These are phyloP conservation scores for Tylopilus felleus DNA, from an alignment of 768 basidiomycete species.

Conservation along the genomic window DNA sequence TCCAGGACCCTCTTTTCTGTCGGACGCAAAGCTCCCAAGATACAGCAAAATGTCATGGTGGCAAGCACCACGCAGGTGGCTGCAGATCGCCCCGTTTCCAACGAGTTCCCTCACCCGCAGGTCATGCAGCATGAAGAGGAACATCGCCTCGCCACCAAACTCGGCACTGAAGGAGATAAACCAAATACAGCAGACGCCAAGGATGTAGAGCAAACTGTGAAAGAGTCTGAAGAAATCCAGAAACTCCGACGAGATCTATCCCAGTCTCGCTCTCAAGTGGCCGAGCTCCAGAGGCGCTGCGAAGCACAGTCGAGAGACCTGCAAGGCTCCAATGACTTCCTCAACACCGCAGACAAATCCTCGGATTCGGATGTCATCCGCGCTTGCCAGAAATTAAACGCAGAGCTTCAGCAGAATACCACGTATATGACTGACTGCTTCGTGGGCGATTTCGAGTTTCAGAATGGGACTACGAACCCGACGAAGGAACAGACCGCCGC, in stretches of 20 bases:
- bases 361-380: constrained; percentile 9
- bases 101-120: no score
- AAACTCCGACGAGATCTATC: constrained; percentile 7
- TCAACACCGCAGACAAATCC: constrained; percentile 8
- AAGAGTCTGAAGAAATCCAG: constrained; percentile 1
- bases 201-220: not conserved
- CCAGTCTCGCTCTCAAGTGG: not conserved
- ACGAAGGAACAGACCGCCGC: constrained; percentile 1
- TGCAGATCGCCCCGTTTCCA: no score
- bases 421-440: constrained; percentile 11
- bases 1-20: not conserved
- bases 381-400: constrained; percentile 10
- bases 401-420: constrained; percentile 8
- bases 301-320: constrained; percentile 13
- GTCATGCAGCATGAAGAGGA: not conserved
- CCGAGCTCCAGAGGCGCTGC: constrained; percentile 6
- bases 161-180: not conserved
- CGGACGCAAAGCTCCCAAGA: no score
- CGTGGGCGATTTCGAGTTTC: not conserved
- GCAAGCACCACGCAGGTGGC: not conserved
- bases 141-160: no score
- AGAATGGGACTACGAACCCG: not conserved
- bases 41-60: no score
- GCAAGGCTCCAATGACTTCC: constrained; percentile 3
- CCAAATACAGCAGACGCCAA: not conserved